Evolutionary conservation across 257 asterid genomes (phyloP).

Genomic region (Solanum verrucosum): DNA sequence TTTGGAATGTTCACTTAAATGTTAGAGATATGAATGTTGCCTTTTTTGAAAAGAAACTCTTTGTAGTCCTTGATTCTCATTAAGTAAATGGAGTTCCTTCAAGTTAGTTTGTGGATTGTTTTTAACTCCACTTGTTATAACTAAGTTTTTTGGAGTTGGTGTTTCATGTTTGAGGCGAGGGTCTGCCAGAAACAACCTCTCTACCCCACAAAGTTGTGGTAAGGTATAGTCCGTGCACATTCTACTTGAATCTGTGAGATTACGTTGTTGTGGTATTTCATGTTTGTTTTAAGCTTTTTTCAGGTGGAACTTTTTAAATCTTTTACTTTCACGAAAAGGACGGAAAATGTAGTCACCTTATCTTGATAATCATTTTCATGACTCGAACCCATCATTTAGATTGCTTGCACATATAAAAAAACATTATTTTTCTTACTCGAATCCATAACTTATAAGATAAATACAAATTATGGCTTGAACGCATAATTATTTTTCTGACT

Average conservation of each 20-base stretch:
- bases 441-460: no score
- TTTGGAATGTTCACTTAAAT: neutral
- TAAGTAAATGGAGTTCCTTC: neutral
- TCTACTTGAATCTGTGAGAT: neutral
- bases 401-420: no score
- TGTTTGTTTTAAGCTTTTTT: neutral
- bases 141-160: neutral
- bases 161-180: neutral
- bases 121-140: neutral
- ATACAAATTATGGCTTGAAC: neutral
- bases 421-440: no score
- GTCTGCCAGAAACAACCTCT: neutral
- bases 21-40: neutral
- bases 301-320: neutral
- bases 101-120: neutral
- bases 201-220: neutral
- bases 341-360: rapidly evolving
- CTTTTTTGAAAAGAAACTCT: no score
- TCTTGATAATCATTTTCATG: neutral
- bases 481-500: no score
- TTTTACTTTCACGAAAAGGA: neutral
- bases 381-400: neutral
- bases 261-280: neutral
- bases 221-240: neutral
- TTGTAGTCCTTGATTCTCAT: neutral